A percentile compares a stretch with the other conserved stretches of the same genome.
These are phyloP conservation scores for Sclerotinia spermophila DNA, from an alignment of 2,329 filamentous ascomycete species.

Conservation along the genomic window DNA sequence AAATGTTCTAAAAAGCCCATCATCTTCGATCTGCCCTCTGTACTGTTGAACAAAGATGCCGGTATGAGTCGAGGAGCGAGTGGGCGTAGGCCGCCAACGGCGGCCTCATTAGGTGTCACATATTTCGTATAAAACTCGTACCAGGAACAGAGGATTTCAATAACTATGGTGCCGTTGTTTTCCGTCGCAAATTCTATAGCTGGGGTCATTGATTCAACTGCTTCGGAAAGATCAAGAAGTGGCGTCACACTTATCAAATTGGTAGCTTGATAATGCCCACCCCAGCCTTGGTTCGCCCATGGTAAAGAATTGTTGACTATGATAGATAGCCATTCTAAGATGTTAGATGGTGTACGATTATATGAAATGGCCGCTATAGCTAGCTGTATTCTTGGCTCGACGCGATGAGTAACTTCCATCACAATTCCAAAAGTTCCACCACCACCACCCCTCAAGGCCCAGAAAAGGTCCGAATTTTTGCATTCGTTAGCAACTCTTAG, in stretches of 20 bases:
- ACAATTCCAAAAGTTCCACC: constrained; percentile 46
- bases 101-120: constrained; percentile 18
- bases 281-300: constrained; percentile 27
- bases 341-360: constrained; percentile 13
- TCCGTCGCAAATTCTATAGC: constrained; percentile 18
- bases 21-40: constrained; percentile 15
- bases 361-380: constrained; percentile 23
- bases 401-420: constrained; percentile 23
- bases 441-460: constrained; percentile 48
- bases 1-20: constrained; percentile 19
- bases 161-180: constrained; percentile 17
- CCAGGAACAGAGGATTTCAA: constrained; percentile 22
- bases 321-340: constrained; percentile 20
- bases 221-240: constrained; percentile 22
- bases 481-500: constrained; percentile 43
- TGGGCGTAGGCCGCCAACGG: constrained; percentile 17
- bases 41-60: constrained; percentile 18
- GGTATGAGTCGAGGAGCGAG: constrained; percentile 20
- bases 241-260: constrained; percentile 23
- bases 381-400: constrained; percentile 21
- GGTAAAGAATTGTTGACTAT: constrained; percentile 22
- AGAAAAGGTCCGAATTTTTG: constrained; percentile 47
- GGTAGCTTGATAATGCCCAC: constrained; percentile 21
- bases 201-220: constrained; percentile 21
- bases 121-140: constrained; percentile 24